Conservation (phyloP, 306 rosid species). For the Benincasa hispida region DNA sequence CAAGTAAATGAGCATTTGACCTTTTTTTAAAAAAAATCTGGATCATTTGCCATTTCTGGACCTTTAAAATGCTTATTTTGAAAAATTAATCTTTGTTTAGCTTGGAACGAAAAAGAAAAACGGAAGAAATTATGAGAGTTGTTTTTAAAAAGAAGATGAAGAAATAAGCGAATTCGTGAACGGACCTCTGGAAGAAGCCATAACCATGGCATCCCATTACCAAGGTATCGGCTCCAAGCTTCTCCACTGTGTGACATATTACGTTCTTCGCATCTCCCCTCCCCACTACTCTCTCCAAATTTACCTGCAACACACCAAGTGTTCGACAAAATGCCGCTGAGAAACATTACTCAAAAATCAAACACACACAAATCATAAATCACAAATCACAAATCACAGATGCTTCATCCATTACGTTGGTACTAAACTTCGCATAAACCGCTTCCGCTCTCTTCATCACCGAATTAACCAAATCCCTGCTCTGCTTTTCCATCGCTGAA, state of each 20-base stretch:
- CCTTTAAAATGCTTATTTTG: too few relatives aligned
- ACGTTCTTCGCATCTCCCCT: conserved; percentile 65
- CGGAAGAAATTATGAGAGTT: neutral
- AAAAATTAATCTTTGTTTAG: too few relatives aligned
- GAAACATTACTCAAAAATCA: neutral
- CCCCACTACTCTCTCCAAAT: conserved; percentile 40
- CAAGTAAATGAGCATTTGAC: too few relatives aligned
- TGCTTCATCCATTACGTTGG: conserved; percentile 12
- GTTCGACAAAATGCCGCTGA: conserved; percentile 2
- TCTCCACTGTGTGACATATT: conserved; percentile 49
- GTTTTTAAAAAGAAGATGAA: neutral
- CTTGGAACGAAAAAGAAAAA: too few relatives aligned
- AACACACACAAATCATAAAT: neutral
- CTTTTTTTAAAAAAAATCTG: too few relatives aligned
- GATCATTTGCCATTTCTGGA: too few relatives aligned
- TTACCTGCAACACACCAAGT: conserved; percentile 23
- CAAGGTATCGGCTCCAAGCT: conserved; percentile 47
- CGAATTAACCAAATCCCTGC: conserved; percentile 34
- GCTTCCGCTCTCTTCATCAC: conserved; percentile 71
- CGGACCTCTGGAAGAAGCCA: conserved; percentile 71
- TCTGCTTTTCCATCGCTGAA: conserved; percentile 38
- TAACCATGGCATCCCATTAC: conserved; percentile 81
- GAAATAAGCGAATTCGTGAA: neutral
- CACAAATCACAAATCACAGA: neutral
- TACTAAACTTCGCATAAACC: conserved; percentile 26